Percentiles rank a stretch among this genome's conserved stretches.
phyloP scores from a whole-genome alignment of 176 grass and related monocot genomes.

The Triticum turgidum region DNA sequence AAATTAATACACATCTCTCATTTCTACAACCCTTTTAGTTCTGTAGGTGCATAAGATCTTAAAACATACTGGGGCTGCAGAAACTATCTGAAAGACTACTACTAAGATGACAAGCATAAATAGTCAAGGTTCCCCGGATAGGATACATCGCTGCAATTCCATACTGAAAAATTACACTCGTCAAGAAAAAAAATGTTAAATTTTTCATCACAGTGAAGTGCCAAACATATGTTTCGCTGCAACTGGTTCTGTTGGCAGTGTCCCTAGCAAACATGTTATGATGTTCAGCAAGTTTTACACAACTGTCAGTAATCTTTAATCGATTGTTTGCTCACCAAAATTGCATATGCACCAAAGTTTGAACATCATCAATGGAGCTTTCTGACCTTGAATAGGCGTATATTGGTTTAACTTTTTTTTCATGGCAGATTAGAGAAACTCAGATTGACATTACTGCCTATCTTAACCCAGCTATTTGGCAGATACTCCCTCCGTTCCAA shows the following conservation, averaged over 20 bases:
- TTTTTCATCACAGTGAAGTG: not conserved
- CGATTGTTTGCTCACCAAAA: constrained; percentile 5
- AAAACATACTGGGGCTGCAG: not conserved
- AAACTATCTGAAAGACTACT: not conserved
- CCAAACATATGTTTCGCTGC: not conserved
- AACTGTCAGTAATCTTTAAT: not conserved
- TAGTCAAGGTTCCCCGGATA: not conserved
- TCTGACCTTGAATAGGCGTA: not conserved
- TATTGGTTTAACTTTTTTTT: not conserved
- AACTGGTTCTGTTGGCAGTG: not conserved
- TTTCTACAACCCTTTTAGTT: not conserved
- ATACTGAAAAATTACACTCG: not conserved
- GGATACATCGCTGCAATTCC: no score
- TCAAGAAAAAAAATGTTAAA: not conserved
- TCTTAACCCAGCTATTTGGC: not conserved
- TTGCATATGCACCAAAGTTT: not conserved
- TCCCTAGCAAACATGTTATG: not conserved
- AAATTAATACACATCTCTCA: not conserved
- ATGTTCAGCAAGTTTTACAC: not conserved
- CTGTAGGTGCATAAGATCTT: not conserved
- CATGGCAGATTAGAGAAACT: not conserved
- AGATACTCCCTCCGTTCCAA: not conserved
- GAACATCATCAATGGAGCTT: constrained; percentile 20
- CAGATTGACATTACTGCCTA: not conserved
- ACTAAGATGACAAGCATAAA: not conserved